These are phyloP conservation scores for Talaromyces rugulosus DNA, from an alignment of 2,329 filamentous ascomycete species.

Conservation along the genomic window DNA sequence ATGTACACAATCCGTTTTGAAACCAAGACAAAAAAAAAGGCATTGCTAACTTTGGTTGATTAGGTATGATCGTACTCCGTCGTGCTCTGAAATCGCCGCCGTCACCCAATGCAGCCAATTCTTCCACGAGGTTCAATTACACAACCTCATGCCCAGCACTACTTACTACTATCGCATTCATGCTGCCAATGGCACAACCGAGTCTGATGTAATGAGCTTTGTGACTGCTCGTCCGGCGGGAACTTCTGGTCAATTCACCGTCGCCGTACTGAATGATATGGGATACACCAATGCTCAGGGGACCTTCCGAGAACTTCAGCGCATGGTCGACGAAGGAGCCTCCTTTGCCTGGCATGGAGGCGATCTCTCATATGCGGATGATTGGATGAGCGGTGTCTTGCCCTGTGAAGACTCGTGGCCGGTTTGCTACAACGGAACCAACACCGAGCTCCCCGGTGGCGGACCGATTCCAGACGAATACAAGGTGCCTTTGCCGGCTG, in stretches of 20 bases:
- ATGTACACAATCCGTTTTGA: conserved; percentile 2
- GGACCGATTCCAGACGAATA: conserved; percentile 38
- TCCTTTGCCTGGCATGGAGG: conserved; percentile 52
- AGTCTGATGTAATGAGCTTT: conserved; percentile 45
- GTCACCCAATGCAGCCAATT: conserved; percentile 50
- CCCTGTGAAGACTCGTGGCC: conserved; percentile 47
- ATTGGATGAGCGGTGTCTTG: conserved; percentile 50
- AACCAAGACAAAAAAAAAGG: background rate
- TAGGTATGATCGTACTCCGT: conserved; percentile 43
- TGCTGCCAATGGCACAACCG: conserved; percentile 48
- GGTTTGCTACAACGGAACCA: conserved; percentile 51
- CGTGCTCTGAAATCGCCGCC: conserved; percentile 41
- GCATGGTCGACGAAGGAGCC: conserved; percentile 41
- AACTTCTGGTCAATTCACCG: conserved; percentile 37
- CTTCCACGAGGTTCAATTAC: conserved; percentile 50
- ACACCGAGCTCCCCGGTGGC: conserved; percentile 37
- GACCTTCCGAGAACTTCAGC: conserved; percentile 42
- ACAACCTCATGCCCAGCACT: conserved; percentile 37
- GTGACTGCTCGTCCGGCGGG: conserved; percentile 44
- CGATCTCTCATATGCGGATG: conserved; percentile 49
- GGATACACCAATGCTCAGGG: conserved; percentile 51
- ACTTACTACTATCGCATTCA: conserved; percentile 52
- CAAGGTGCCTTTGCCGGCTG: conserved; percentile 41
- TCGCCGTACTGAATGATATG: conserved; percentile 52
- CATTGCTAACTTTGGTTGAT: background rate